Evolutionary conservation across 2,329 filamentous ascomycete genomes (phyloP).

Genomic region (Mycocentrospora acerina): DNA sequence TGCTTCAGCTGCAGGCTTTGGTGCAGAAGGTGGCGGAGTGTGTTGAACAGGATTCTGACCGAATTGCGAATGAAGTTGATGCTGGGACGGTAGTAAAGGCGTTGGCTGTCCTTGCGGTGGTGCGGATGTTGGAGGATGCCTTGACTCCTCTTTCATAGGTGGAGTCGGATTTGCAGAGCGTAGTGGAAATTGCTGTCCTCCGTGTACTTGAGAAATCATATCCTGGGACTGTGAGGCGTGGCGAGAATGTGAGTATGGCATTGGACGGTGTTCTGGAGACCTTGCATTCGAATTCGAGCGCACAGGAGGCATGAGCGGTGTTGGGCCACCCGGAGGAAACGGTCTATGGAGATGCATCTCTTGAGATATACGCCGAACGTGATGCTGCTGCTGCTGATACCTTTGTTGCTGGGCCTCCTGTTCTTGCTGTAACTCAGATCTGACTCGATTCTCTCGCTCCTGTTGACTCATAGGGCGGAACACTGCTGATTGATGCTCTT

Average conservation of each 20-base stretch:
- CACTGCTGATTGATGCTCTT: slow-evolving; percentile 28
- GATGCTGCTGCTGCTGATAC: slow-evolving; percentile 27
- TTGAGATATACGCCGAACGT: slow-evolving; percentile 35
- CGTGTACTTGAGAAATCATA: slow-evolving; percentile 24
- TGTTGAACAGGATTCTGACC: slow-evolving; percentile 20
- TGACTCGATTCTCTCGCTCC: slow-evolving; percentile 27
- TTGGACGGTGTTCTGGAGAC: slow-evolving; percentile 35
- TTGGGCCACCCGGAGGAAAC: slow-evolving; percentile 21
- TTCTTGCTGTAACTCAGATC: slow-evolving; percentile 33
- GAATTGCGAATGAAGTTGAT: slow-evolving; percentile 23
- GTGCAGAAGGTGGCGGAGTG: slow-evolving; percentile 16
- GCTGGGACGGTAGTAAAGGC: slow-evolving; percentile 21
- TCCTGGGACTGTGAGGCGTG: slow-evolving; percentile 27
- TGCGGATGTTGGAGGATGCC: slow-evolving; percentile 25
- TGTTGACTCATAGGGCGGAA: slow-evolving; percentile 28
- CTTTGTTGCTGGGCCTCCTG: slow-evolving; percentile 29
- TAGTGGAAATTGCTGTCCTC: slow-evolving; percentile 23
- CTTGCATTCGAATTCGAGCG: slow-evolving; percentile 21
- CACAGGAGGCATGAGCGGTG: slow-evolving; percentile 25
- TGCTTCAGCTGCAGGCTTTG: slow-evolving; percentile 34
- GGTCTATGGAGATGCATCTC: slow-evolving; percentile 31
- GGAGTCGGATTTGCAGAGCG: slow-evolving; percentile 30
- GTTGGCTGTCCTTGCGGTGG: slow-evolving; percentile 21
- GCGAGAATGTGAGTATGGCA: slow-evolving; percentile 32
- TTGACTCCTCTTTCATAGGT: slow-evolving; percentile 38